Conservation (phyloP, 257 asterid species). For the Forsythia viridissima region DNA sequence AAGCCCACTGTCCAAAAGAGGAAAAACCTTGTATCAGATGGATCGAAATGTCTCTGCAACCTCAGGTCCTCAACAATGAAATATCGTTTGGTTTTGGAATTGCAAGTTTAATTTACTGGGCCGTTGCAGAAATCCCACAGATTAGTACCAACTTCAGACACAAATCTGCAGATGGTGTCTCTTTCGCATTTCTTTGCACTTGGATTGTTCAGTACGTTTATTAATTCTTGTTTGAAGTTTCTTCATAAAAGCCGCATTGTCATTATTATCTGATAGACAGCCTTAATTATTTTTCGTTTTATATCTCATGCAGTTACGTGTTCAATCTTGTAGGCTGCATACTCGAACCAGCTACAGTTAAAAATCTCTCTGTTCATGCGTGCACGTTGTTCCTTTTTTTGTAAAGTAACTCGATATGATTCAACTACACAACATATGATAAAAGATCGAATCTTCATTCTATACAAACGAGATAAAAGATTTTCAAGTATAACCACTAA, state of each 20-base stretch:
- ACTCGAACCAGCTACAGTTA: conserved; percentile 42
- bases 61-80: conserved; percentile 37
- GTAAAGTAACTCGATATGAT: too few species aligned
- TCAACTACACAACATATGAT: too few species aligned
- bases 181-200: conserved; percentile 50
- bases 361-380: too few species aligned
- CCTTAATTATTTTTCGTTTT: neutral
- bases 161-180: conserved; percentile 59
- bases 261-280: neutral
- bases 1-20: conserved; percentile 21
- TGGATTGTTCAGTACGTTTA: conserved; percentile 53
- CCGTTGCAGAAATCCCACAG: conserved; percentile 62
- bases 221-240: neutral
- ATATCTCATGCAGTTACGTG: conserved; percentile 44
- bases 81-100: conserved; percentile 53
- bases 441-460: too few species aligned
- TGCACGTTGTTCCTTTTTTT: too few species aligned
- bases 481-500: neutral
- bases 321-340: conserved; percentile 60
- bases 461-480: neutral
- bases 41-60: conserved; percentile 48
- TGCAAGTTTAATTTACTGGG: conserved; percentile 51
- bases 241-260: neutral
- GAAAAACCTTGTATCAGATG: conserved; percentile 35
- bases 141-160: conserved; percentile 47